Evolutionary conservation across 495 filamentous ascomycete species (phyloP).

Genomic region (Lindgomyces ingoldianus): DNA sequence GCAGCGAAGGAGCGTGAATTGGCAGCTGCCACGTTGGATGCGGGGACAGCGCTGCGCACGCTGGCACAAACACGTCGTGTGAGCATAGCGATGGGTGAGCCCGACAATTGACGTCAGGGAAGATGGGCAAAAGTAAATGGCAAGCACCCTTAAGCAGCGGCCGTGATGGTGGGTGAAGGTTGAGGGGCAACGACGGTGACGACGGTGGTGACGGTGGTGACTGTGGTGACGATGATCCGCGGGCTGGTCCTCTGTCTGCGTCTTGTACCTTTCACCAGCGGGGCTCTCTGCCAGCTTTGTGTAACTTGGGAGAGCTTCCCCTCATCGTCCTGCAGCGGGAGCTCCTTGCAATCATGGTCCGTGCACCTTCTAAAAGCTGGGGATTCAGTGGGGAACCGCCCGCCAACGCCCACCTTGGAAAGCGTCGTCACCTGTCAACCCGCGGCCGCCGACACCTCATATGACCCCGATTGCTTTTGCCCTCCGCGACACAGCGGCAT

Average conservation of each 20-base stretch:
- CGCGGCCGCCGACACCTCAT: background rate
- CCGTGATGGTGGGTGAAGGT: background rate
- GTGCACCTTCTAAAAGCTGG: slow-evolving; percentile 9
- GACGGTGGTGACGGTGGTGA: background rate
- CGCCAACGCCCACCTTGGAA: background rate
- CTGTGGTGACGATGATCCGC: background rate
- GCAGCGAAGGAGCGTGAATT: slow-evolving; percentile 31
- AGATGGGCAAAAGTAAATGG: slow-evolving; percentile 23
- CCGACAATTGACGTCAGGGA: slow-evolving; percentile 26
- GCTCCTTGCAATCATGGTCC: background rate
- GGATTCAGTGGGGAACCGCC: background rate
- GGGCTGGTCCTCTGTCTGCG: slow-evolving; percentile 12
- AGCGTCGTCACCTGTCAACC: background rate
- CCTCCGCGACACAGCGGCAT: background rate
- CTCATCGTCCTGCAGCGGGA: slow-evolving; percentile 22
- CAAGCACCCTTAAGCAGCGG: background rate
- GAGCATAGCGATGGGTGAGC: slow-evolving; percentile 22
- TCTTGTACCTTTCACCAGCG: slow-evolving; percentile 19
- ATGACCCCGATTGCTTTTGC: background rate
- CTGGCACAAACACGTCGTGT: slow-evolving; percentile 23
- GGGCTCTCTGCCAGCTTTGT: slow-evolving; percentile 2
- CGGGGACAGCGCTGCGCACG: slow-evolving; percentile 26
- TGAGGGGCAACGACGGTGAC: background rate
- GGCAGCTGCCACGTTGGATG: slow-evolving; percentile 8
- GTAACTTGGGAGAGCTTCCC: slow-evolving; percentile 30